Conservation (phyloP, 1,284 basidiomycete genomes). For the Marasmius fiardii region DNA sequence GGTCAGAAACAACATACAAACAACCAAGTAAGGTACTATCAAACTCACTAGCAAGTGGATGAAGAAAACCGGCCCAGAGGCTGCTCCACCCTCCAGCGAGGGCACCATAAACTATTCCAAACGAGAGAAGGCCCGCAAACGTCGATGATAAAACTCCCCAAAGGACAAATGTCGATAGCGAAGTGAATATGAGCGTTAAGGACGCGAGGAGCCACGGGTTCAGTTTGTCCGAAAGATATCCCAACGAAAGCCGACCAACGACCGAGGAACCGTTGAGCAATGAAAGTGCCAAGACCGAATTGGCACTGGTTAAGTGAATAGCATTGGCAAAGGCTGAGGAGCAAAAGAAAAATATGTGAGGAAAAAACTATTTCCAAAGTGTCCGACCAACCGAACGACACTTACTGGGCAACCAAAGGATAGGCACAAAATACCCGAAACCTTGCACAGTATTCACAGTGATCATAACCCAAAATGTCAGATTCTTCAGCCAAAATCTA, state of each 20-base stretch:
- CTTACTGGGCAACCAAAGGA: slow-evolving; percentile 31
- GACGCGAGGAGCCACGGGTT: slow-evolving; percentile 31
- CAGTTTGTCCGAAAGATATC: slow-evolving; percentile 30
- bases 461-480: slow-evolving; percentile 27
- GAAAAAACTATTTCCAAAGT: slow-evolving; percentile 14
- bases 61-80: slow-evolving; percentile 5
- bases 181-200: slow-evolving; percentile 23
- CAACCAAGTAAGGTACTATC: neutral
- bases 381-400: neutral
- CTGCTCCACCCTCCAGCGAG: slow-evolving; percentile 33
- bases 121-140: slow-evolving; percentile 30
- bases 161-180: slow-evolving; percentile 32
- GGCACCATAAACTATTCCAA: slow-evolving; percentile 31
- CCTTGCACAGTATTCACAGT: slow-evolving; percentile 31
- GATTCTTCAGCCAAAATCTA: slow-evolving; percentile 23
- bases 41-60: slow-evolving; percentile 1
- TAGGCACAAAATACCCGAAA: slow-evolving; percentile 29
- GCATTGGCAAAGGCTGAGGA: slow-evolving; percentile 27
- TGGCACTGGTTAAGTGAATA: slow-evolving; percentile 22
- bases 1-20: neutral
- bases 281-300: slow-evolving; percentile 24
- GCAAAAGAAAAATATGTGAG: slow-evolving; percentile 24
- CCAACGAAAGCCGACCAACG: slow-evolving; percentile 29
- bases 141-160: slow-evolving; percentile 32
- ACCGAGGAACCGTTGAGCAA: slow-evolving; percentile 30